These are phyloP conservation scores for Graphilbum ipis-grandicollis DNA, from an alignment of 2,329 filamentous ascomycete species.

Conservation along the genomic window DNA sequence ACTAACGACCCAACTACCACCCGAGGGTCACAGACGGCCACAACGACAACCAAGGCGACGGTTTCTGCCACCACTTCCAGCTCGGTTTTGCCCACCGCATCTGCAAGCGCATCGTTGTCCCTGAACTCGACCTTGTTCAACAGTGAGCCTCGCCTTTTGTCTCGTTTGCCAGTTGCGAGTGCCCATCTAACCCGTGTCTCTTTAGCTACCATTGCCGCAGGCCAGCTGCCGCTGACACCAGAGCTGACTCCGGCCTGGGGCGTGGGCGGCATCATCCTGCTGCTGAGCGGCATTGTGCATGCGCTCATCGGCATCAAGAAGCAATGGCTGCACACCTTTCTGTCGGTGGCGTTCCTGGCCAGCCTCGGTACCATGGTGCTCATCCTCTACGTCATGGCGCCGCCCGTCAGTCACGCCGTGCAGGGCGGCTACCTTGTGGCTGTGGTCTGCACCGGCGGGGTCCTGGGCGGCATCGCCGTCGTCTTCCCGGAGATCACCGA, in stretches of 20 bases:
- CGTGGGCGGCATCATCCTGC: slow-evolving; percentile 59
- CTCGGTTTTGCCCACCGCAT: background rate
- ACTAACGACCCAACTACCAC: too few relatives aligned
- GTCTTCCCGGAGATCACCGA: slow-evolving; percentile 75
- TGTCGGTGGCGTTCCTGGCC: slow-evolving; percentile 59
- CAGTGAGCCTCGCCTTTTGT: background rate
- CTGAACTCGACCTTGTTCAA: background rate
- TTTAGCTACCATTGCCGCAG: slow-evolving; percentile 29
- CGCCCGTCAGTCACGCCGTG: slow-evolving; percentile 54
- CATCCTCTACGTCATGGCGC: slow-evolving; percentile 75
- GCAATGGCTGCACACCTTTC: slow-evolving; percentile 59
- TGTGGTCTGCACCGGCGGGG: slow-evolving; percentile 50
- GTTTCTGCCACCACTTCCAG: too few relatives aligned
- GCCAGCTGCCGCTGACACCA: slow-evolving; percentile 54
- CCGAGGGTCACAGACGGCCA: too few relatives aligned
- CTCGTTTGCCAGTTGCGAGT: too few relatives aligned
- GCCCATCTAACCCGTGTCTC: too few relatives aligned
- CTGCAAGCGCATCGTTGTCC: background rate
- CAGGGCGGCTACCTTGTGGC: slow-evolving; percentile 83
- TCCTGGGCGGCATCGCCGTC: slow-evolving; percentile 57
- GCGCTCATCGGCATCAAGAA: slow-evolving; percentile 71
- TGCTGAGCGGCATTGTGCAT: slow-evolving; percentile 54
- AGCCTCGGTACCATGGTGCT: slow-evolving; percentile 63
- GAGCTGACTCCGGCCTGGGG: slow-evolving; percentile 65
- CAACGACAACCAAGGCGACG: too few relatives aligned